Evolutionary conservation across 2,329 filamentous ascomycete species (phyloP), one percentile per base, ranked within the genome.

Genomic region (Aureobasidium zeae): DNA sequence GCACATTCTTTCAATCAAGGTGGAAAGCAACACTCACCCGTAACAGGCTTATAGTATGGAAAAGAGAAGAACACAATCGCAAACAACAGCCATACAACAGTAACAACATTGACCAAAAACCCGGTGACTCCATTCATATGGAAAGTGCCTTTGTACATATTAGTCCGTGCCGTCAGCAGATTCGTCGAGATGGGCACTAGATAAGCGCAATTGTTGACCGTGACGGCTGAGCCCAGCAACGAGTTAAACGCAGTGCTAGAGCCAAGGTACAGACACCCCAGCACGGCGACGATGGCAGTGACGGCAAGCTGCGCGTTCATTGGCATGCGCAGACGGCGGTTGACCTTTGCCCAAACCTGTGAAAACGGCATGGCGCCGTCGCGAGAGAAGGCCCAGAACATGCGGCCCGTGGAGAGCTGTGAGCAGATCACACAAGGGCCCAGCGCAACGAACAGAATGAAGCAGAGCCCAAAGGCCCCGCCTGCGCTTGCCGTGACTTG

Each of bases 41-140:
- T 44, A 7, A 66, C 64, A 0, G 65, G 65, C 54, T 57, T 61
- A 29, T 58, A 53, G 41, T 65, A 68, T 0, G 66, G 67, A 51
- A 69, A 68, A 1, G 61, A 65, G 53, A 67, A 68, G 52, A 69
- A 67, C 1, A 68, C 55, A 19, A 68, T 63, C 4, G 64, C 64
- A 35, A 69, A 67, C n/a, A 32, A 10, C 13, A 44, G 13, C 41
- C 41, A 44, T n/a, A 21, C 21, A 12, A 44, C 41, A 3, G 41
- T 44, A n/a, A 36, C 10, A 3, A n/a, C 17, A 12, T 44, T 44
- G 24, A 44, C 31, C 13, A 44, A 6, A 11, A 35, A 29, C 1
- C 41, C 41, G 22, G 29, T 44, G 10, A 17, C 1, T 6, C 41
- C 41, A 17, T 15, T 5, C 41, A 34, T 44, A 19, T 44, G 31